These are phyloP conservation scores for Avena insularis DNA, from an alignment of 176 grass and related monocot genomes.

Conservation along the genomic window DNA sequence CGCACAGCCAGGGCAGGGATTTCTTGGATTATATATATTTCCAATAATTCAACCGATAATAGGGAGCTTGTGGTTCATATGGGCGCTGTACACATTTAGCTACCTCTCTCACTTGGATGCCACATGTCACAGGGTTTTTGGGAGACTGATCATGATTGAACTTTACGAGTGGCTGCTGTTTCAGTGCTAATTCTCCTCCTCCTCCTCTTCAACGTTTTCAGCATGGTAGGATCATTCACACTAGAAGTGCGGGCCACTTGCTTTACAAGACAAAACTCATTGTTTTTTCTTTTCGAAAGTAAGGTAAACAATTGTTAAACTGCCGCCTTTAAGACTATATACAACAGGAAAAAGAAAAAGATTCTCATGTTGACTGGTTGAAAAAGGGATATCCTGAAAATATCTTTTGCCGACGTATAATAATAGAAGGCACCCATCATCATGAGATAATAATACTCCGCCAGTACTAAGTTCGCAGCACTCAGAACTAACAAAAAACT, in stretches of 20 bases:
- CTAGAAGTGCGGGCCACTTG: neutral
- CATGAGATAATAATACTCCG: neutral
- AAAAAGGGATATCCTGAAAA: conserved; percentile 31
- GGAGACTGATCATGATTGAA: neutral
- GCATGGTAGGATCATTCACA: neutral
- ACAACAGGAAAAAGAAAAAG: neutral
- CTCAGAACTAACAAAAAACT: neutral
- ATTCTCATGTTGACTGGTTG: neutral
- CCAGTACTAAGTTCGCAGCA: neutral
- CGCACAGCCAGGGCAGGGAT: neutral
- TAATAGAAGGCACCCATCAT: neutral
- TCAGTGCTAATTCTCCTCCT: neutral
- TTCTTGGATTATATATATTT: neutral
- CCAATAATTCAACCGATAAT: neutral
- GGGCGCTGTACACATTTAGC: neutral
- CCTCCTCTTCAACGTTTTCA: neutral
- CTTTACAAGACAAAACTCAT: neutral
- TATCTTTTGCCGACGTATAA: conserved; percentile 13
- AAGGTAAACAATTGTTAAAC: neutral
- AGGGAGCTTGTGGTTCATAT: neutral
- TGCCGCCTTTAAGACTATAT: conserved; percentile 1
- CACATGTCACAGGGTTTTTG: neutral
- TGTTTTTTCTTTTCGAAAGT: neutral
- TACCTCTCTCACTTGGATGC: neutral
- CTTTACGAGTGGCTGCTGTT: neutral